Evolutionary conservation across 2,329 filamentous ascomycete species (phyloP).

Genomic region (Aspergillus sp.): DNA sequence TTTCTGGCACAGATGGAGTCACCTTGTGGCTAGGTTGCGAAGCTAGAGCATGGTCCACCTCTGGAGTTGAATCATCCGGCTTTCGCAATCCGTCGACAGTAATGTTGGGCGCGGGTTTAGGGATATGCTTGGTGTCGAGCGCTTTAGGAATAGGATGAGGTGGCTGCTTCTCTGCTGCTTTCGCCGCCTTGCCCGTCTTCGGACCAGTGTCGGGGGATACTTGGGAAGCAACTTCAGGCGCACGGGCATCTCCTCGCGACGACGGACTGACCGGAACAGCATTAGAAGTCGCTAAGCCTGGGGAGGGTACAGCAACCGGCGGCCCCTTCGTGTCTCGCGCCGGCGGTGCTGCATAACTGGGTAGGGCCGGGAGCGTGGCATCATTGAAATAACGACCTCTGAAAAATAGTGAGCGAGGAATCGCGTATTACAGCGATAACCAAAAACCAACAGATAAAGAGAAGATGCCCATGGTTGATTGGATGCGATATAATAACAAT

Average conservation of each 20-base stretch:
- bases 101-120: conserved; percentile 11
- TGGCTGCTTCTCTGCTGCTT: conserved; percentile 9
- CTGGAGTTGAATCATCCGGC: conserved; percentile 12
- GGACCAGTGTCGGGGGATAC: conserved; percentile 3
- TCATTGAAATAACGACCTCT: conserved; percentile 60
- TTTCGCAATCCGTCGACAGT: conserved; percentile 13
- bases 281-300: conserved; percentile 32
- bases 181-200: conserved; percentile 2
- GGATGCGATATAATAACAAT: conserved; percentile 7
- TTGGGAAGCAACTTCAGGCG: conserved; percentile 13
- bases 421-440: neutral
- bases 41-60: conserved; percentile 52
- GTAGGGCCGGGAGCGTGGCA: conserved; percentile 49
- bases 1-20: conserved; percentile 20
- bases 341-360: conserved; percentile 30
- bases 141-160: conserved; percentile 12
- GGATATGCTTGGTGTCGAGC: conserved; percentile 3
- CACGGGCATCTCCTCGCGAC: conserved; percentile 17
- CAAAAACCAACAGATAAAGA: neutral
- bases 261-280: conserved; percentile 21
- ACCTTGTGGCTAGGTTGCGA: conserved; percentile 38
- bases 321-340: conserved; percentile 29
- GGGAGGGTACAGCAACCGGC: conserved; percentile 33
- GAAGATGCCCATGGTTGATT: neutral
- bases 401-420: conserved; percentile 15